Evolutionary conservation across 257 asterid genomes (phyloP), one percentile per base, ranked within the genome.

Genomic region (Cinchona pubescens): DNA sequence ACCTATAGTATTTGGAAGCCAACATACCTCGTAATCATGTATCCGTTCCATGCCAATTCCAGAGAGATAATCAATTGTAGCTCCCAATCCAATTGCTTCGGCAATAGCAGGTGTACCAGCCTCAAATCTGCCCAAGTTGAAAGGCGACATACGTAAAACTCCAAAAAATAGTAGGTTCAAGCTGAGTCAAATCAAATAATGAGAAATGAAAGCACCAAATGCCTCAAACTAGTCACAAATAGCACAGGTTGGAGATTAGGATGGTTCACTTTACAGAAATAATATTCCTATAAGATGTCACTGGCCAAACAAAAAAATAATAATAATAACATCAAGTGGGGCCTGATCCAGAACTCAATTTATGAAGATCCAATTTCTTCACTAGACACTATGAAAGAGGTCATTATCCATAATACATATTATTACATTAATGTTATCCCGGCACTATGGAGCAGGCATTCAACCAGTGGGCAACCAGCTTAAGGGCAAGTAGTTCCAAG

Each of bases 101-200:
- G 91, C 98, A 76, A 92, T 94, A 68, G 99, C 97, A 56, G 99
- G 98, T 69, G 98, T 94, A 38, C 98, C 99, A 59, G 97, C 98
- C 83, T 92, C 99, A 91, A 94, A 94, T 79, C 99, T 94, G 79
- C 68, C 65, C 74, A 64, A 69, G 42, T 74, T 48, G 0, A 60
- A 74, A 14, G 21, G 40, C n/a, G 1, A 48, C 15, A 48, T 23
- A 32, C 18, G 53, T 35, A 40, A 37, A 46, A 23, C 53, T 35
- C 27, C 18, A 58, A 68, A 32, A 30, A 19, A 11, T 67, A 67
- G 58, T 58, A 73, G 43, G 4, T 74, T 29, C 7, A 56, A 67
- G 23, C 16, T 2, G 8, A 55, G 12, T 8, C 27, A 6, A 19
- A 67, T 25, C 38, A 29, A 56, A 42, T 55, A 29, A 69, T 18